phyloP scores from a whole-genome alignment of 106 monocot genomes.

The Triglochin maritima region DNA sequence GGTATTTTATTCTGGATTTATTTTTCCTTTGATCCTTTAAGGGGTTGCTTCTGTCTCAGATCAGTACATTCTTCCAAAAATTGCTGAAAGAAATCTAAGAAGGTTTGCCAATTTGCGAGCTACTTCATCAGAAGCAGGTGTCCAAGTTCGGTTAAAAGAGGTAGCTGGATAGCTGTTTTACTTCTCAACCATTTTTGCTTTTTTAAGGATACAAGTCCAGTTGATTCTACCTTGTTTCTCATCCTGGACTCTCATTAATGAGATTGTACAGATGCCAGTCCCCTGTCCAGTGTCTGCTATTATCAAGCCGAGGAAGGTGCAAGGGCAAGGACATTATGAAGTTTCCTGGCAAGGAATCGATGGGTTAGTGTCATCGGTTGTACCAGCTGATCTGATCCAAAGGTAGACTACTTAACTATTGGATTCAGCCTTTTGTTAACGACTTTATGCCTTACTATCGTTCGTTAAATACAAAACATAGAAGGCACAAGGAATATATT shows the following conservation, averaged over 20 bases:
- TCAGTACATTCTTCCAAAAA: conserved; percentile 85
- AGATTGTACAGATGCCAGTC: conserved; percentile 48
- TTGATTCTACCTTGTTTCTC: neutral
- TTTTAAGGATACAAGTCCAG: neutral
- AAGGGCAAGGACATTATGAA: conserved; percentile 55
- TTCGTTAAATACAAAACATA: no score
- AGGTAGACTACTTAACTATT: conserved; percentile 21
- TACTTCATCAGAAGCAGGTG: conserved; percentile 37
- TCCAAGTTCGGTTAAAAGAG: conserved; percentile 30
- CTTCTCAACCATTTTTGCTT: neutral
- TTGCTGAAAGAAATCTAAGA: conserved; percentile 81
- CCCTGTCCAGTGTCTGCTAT: conserved; percentile 59
- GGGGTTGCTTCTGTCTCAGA: conserved; percentile 23
- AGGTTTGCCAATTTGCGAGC: conserved; percentile 61
- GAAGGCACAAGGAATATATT: no score
- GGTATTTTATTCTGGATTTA: no score
- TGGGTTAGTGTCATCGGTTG: conserved; percentile 34
- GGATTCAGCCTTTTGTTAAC: neutral
- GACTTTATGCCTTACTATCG: neutral
- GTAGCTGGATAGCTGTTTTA: conserved; percentile 3
- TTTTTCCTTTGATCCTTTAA: no score
- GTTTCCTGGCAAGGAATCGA: conserved; percentile 64
- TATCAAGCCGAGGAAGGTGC: conserved; percentile 60
- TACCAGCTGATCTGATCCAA: conserved; percentile 56
- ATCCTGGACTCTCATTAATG: neutral